A percentile compares a stretch with the other conserved stretches of the same genome.
Evolutionary conservation across 768 basidiomycete species (phyloP).

Genomic region (Suillus paluster): DNA sequence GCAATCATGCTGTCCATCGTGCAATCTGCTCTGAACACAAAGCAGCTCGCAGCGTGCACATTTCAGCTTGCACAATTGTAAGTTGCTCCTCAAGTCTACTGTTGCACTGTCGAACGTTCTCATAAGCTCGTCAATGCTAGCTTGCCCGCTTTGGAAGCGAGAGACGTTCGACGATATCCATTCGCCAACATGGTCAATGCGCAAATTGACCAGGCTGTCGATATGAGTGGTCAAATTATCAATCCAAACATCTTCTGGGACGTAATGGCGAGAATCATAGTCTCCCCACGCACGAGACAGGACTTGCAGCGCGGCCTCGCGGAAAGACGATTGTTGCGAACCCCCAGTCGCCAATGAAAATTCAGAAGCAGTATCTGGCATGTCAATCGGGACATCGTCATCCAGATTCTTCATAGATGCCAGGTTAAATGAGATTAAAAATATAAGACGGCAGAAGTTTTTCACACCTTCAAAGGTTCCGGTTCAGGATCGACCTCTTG

Average conservation of each 20-base stretch:
- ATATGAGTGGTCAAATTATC: slow-evolving; percentile 43
- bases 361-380: slow-evolving; percentile 38
- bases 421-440: neutral
- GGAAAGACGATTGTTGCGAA: slow-evolving; percentile 16
- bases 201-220: slow-evolving; percentile 41
- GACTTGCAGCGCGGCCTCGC: slow-evolving; percentile 19
- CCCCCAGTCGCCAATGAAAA: slow-evolving; percentile 37
- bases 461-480: slow-evolving; percentile 54
- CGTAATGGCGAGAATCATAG: slow-evolving; percentile 35
- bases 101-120: slow-evolving; percentile 47
- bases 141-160: slow-evolving; percentile 48
- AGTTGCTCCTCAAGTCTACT: slow-evolving; percentile 49
- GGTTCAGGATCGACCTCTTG: slow-evolving; percentile 48
- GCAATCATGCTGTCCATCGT: slow-evolving; percentile 54
- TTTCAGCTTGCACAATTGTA: slow-evolving; percentile 52
- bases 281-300: slow-evolving; percentile 35
- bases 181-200: slow-evolving; percentile 50
- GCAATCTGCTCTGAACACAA: slow-evolving; percentile 51
- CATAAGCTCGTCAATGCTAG: slow-evolving; percentile 49
- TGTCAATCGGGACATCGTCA: slow-evolving; percentile 46
- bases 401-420: slow-evolving; percentile 51
- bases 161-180: slow-evolving; percentile 57
- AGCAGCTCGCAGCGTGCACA: slow-evolving; percentile 53
- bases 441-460: neutral
- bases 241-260: slow-evolving; percentile 48